Percentiles rank a stretch among this genome's conserved stretches.
Conservation (phyloP, 2,329 filamentous ascomycete species). For the Thermomyces lanuginosus region DNA sequence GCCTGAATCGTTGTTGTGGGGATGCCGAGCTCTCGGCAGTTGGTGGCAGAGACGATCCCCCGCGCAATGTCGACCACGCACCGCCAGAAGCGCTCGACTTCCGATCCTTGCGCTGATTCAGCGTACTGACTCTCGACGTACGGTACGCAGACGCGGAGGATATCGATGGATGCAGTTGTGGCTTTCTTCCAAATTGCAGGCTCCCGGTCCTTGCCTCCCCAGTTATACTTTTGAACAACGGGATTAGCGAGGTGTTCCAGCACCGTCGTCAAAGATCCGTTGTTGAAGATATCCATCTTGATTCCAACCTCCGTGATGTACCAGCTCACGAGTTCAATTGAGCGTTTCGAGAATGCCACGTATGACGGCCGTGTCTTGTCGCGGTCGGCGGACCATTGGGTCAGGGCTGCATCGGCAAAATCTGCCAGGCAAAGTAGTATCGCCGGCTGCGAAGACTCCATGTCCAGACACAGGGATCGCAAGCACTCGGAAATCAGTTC, state of each 20-base stretch:
- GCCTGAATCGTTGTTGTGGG: slow-evolving; percentile 34
- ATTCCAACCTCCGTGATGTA: slow-evolving; percentile 25
- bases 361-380: slow-evolving; percentile 52
- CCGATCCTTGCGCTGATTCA: slow-evolving; percentile 15
- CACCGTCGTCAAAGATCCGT: slow-evolving; percentile 48
- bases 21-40: slow-evolving; percentile 30
- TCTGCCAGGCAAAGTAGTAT: slow-evolving; percentile 40
- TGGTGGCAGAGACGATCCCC: slow-evolving; percentile 53
- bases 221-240: slow-evolving; percentile 66
- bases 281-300: slow-evolving; percentile 52
- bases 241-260: slow-evolving; percentile 53
- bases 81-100: slow-evolving; percentile 50
- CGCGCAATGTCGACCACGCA: slow-evolving; percentile 48
- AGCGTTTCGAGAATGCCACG: slow-evolving; percentile 71
- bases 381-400: slow-evolving; percentile 20
- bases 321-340: slow-evolving; percentile 50
- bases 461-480: slow-evolving; percentile 21
- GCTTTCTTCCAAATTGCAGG: slow-evolving; percentile 64
- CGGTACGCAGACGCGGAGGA: slow-evolving; percentile 51
- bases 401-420: slow-evolving; percentile 46
- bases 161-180: slow-evolving; percentile 50
- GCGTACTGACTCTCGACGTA: slow-evolving; percentile 35
- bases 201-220: slow-evolving; percentile 53
- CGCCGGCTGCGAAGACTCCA: slow-evolving; percentile 19
- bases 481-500: slow-evolving; percentile 18